phyloP scores from a whole-genome alignment of 371 early-diverging fungal species.

The Circinella umbellata region DNA sequence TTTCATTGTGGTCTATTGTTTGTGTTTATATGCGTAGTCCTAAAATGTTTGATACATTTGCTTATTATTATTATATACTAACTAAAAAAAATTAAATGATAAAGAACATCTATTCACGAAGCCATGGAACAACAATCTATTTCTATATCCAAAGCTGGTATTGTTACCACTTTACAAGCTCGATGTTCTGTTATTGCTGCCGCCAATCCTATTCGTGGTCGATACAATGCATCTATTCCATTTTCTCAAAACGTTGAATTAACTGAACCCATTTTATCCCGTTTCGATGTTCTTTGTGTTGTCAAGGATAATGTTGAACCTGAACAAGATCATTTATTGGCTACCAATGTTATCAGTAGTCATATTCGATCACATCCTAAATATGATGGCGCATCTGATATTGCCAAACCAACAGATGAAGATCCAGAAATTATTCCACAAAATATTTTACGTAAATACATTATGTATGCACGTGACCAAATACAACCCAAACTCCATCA shows the following conservation, averaged over 20 bases:
- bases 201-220: slow-evolving; percentile 97
- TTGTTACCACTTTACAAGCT: slow-evolving; percentile 92
- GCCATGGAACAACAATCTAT: slow-evolving; percentile 98
- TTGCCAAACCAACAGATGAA: slow-evolving; percentile 35
- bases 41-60: neutral
- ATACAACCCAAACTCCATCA: slow-evolving; percentile 86
- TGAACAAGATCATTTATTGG: slow-evolving; percentile 89
- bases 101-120: slow-evolving; percentile 91
- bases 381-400: slow-evolving; percentile 43
- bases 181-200: slow-evolving; percentile 91
- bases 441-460: slow-evolving; percentile 94
- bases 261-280: slow-evolving; percentile 98
- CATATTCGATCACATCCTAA: slow-evolving; percentile 92
- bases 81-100: neutral
- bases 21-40: neutral
- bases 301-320: slow-evolving; percentile 95
- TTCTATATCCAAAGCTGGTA: slow-evolving; percentile 92
- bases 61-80: too few relatives aligned
- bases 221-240: slow-evolving; percentile 95
- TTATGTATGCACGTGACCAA: slow-evolving; percentile 95
- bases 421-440: slow-evolving; percentile 80
- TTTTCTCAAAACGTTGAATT: slow-evolving; percentile 99
- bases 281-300: slow-evolving; percentile 99
- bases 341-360: slow-evolving; percentile 92
- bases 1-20: neutral